Evolutionary conservation across 176 grass and related monocot genomes (phyloP).

Genomic region (Puya raimondii): DNA sequence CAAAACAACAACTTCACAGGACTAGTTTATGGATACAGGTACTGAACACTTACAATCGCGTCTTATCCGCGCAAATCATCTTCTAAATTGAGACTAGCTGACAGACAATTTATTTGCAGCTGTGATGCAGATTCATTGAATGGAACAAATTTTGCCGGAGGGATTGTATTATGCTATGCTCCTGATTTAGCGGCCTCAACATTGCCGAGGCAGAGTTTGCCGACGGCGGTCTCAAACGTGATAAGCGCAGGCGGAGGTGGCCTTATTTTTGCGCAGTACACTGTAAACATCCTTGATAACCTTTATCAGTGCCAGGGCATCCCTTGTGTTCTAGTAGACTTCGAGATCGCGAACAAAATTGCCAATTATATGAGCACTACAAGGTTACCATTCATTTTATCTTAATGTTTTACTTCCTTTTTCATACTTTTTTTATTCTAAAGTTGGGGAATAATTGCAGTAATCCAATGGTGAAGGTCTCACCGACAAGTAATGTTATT

Average conservation of each 20-base stretch:
- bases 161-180: constrained; percentile 4
- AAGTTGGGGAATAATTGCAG: not conserved
- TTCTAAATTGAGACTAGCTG: not conserved
- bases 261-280: constrained; percentile 5
- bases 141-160: not conserved
- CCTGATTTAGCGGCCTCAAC: not conserved
- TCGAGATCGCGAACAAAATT: not conserved
- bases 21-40: constrained; percentile 15
- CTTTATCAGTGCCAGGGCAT: not conserved
- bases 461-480: not conserved
- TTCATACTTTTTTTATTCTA: not conserved
- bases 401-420: not conserved
- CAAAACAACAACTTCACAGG: constrained; percentile 1
- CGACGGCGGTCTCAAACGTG: not conserved
- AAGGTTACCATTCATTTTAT: constrained; percentile 4
- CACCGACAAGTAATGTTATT: not conserved
- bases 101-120: not conserved
- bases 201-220: not conserved
- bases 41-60: not conserved
- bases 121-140: constrained; percentile 6
- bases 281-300: not conserved
- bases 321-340: constrained; percentile 8
- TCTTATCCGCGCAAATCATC: not conserved
- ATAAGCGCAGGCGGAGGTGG: not conserved
- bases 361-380: not conserved